These are phyloP conservation scores for Chalciporus piperatus DNA, from an alignment of 768 basidiomycete genomes.

Conservation along the genomic window DNA sequence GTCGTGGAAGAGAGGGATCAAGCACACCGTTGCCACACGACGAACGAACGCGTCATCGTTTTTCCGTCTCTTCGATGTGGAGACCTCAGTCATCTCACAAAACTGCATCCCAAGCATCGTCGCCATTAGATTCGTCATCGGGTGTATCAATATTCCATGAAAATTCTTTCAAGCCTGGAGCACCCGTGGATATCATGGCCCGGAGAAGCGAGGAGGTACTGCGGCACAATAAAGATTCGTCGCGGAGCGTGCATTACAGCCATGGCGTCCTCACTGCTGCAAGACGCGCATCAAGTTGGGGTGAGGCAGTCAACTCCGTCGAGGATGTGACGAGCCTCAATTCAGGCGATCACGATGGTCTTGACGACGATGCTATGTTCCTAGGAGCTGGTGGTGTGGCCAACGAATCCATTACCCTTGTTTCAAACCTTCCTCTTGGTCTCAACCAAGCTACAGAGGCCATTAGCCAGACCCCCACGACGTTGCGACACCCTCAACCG, in stretches of 20 bases:
- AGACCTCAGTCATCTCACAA: constrained; percentile 20
- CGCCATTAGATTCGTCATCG: constrained; percentile 32
- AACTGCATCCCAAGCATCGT: constrained; percentile 27
- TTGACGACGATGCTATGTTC: constrained; percentile 52
- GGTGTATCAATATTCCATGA: constrained; percentile 29
- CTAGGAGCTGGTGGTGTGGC: constrained; percentile 49
- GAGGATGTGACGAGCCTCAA: constrained; percentile 45
- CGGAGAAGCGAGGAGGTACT: constrained; percentile 47
- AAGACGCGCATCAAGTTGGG: constrained; percentile 67
- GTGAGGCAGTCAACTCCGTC: constrained; percentile 41
- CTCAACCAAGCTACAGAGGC: constrained; percentile 24
- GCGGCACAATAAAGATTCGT: constrained; percentile 28
- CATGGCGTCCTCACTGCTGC: constrained; percentile 40
- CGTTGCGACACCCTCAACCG: constrained; percentile 31
- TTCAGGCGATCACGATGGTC: constrained; percentile 43
- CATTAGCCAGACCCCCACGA: constrained; percentile 15
- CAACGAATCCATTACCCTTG: constrained; percentile 29
- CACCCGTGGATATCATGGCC: constrained; percentile 21
- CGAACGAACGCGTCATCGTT: constrained; percentile 25
- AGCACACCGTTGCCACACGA: constrained; percentile 22
- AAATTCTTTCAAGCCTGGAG: constrained; percentile 14
- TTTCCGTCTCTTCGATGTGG: constrained; percentile 33
- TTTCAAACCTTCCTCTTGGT: constrained; percentile 36
- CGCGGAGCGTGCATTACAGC: constrained; percentile 24
- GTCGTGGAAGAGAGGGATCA: constrained; percentile 20